These are phyloP conservation scores for Candida bentonensis DNA, from an alignment of 805 yeast species.

Conservation along the genomic window DNA sequence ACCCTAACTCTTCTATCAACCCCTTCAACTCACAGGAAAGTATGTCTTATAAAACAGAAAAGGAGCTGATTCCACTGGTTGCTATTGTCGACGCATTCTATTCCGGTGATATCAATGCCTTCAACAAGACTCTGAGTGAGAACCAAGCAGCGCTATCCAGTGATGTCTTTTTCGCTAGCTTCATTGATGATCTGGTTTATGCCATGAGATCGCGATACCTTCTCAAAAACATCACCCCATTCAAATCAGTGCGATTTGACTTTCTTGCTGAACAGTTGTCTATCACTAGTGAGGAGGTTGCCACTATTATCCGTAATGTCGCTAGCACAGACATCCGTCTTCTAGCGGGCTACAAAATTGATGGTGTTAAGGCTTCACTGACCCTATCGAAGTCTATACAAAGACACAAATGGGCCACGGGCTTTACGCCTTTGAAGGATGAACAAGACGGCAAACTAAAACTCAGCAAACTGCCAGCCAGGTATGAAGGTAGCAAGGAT, in stretches of 20 bases:
- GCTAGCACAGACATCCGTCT: background rate
- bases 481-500: background rate
- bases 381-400: background rate
- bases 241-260: background rate
- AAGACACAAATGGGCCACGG: background rate
- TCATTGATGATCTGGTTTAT: background rate
- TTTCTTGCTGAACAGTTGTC: background rate
- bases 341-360: background rate
- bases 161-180: background rate
- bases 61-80: background rate
- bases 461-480: background rate
- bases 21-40: background rate
- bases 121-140: background rate
- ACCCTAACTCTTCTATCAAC: background rate
- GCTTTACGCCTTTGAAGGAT: background rate
- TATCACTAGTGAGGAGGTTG: background rate
- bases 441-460: background rate
- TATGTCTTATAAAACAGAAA: background rate
- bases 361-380: background rate
- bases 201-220: background rate
- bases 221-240: background rate
- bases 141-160: background rate
- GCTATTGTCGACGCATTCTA: slow-evolving; percentile 1
- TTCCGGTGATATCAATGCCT: background rate
- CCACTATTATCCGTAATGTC: background rate